Conservation (phyloP, 2,329 filamentous ascomycete species). For the Rhinocladiella mackenziei region DNA sequence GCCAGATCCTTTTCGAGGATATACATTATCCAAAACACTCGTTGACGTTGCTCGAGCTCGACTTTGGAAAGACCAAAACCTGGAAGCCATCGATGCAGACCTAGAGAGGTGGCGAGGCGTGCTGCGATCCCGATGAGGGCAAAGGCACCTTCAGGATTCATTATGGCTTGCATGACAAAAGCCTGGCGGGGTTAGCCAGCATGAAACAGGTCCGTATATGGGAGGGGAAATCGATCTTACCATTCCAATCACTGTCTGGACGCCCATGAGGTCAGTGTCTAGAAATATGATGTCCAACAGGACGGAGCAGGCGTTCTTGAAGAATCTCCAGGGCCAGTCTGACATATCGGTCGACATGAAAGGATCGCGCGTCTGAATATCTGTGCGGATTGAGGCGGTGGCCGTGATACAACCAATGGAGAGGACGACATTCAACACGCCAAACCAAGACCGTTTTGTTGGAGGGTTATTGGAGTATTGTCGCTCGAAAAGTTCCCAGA, state of each 20-base stretch:
- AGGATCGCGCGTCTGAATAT: conserved; percentile 3
- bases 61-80: conserved; percentile 13
- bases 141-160: conserved; percentile 13
- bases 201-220: background rate
- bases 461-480: conserved; percentile 3
- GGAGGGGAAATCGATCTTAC: conserved; percentile 2
- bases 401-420: conserved; percentile 11
- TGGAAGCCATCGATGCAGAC: conserved; percentile 13
- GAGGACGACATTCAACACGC: conserved; percentile 12
- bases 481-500: conserved; percentile 9
- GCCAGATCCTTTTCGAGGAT: conserved; percentile 15
- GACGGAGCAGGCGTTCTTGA: conserved; percentile 13
- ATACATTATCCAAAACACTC: conserved; percentile 19
- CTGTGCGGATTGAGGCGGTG: conserved; percentile 3
- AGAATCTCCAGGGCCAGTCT: conserved; percentile 9
- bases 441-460: conserved; percentile 3
- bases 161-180: conserved; percentile 6
- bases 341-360: background rate
- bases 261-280: conserved; percentile 6
- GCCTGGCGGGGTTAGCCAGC: conserved; percentile 3
- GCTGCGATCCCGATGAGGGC: conserved; percentile 8
- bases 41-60: conserved; percentile 14
- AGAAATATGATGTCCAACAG: conserved; percentile 7
- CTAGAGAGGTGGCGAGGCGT: conserved; percentile 7
- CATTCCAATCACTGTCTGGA: conserved; percentile 15